phyloP scores from a whole-genome alignment of 495 filamentous ascomycete genomes.

The Amniculicola lignicola region DNA sequence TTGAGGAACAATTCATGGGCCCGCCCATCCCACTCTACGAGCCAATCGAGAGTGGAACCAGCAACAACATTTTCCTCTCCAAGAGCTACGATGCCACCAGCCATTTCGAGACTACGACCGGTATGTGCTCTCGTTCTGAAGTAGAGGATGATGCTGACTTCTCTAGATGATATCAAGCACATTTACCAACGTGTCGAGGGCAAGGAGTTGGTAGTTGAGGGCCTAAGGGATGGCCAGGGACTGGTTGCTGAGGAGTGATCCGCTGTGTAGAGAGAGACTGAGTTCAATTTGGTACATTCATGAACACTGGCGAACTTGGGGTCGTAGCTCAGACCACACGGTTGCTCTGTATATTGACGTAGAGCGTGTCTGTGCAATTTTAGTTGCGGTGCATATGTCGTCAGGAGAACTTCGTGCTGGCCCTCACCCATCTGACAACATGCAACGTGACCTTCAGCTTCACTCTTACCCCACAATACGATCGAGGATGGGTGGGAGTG shows the following conservation, averaged over 20 bases:
- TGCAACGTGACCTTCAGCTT: background rate
- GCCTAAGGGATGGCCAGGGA: constrained; percentile 45
- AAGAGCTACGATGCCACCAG: constrained; percentile 97
- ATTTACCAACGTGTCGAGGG: constrained; percentile 85
- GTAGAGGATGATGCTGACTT: constrained; percentile 1
- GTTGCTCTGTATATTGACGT: no score
- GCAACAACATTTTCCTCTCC: constrained; percentile 93
- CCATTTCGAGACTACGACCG: constrained; percentile 91
- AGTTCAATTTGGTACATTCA: constrained; percentile 10
- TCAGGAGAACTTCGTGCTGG: background rate
- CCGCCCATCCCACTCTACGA: constrained; percentile 89
- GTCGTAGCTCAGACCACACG: no score
- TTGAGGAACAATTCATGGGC: constrained; percentile 97
- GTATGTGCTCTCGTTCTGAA: constrained; percentile 40
- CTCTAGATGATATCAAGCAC: constrained; percentile 82
- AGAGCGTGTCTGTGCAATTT: no score
- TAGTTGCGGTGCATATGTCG: no score
- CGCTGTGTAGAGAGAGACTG: background rate
- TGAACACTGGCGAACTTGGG: background rate
- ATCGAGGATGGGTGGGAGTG: background rate
- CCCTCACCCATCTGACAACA: background rate
- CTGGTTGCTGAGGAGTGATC: constrained; percentile 42
- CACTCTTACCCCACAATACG: background rate
- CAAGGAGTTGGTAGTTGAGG: constrained; percentile 71
- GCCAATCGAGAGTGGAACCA: constrained; percentile 78